Percentiles rank a stretch among this genome's conserved stretches.
These are phyloP conservation scores for Penicillium sp. DNA, from an alignment of 2,329 filamentous ascomycete species.

Conservation along the genomic window DNA sequence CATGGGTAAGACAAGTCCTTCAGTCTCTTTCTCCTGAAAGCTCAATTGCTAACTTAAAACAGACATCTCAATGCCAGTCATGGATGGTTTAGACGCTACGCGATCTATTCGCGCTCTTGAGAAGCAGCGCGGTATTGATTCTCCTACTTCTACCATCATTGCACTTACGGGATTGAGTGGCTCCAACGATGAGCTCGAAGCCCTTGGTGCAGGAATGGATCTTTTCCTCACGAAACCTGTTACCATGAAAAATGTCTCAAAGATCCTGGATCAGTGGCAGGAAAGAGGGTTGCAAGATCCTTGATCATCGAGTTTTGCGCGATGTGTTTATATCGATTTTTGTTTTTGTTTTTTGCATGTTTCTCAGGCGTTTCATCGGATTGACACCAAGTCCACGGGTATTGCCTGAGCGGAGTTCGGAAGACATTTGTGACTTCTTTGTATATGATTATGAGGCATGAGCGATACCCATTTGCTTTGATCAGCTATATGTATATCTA, in stretches of 20 bases:
- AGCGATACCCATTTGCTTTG: conserved; percentile 1
- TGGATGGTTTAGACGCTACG: conserved; percentile 49
- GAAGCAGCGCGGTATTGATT: conserved; percentile 22
- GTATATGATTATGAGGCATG: background rate
- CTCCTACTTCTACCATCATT: conserved; percentile 37
- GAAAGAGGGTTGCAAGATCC: conserved; percentile 1
- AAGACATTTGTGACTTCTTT: background rate
- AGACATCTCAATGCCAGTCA: conserved; percentile 49
- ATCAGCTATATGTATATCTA: background rate
- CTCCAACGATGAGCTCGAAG: conserved; percentile 42
- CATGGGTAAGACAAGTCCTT: conserved; percentile 32
- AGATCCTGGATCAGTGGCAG: conserved; percentile 36
- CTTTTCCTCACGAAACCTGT: conserved; percentile 50
- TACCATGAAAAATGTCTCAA: conserved; percentile 42
- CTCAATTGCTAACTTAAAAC: conserved; percentile 17
- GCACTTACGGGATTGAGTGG: conserved; percentile 46
- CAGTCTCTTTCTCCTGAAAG: conserved; percentile 19
- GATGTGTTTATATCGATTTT: background rate
- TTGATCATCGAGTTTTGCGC: background rate
- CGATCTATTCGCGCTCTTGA: conserved; percentile 40
- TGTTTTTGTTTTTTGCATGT: background rate
- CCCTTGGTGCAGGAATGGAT: conserved; percentile 44
- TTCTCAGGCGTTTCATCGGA: background rate
- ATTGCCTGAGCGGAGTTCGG: background rate
- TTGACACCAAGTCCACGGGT: background rate